Base-by-base conservation (phyloP, 2,329 filamentous ascomycete genomes). In the Dothistroma pini region DNA sequence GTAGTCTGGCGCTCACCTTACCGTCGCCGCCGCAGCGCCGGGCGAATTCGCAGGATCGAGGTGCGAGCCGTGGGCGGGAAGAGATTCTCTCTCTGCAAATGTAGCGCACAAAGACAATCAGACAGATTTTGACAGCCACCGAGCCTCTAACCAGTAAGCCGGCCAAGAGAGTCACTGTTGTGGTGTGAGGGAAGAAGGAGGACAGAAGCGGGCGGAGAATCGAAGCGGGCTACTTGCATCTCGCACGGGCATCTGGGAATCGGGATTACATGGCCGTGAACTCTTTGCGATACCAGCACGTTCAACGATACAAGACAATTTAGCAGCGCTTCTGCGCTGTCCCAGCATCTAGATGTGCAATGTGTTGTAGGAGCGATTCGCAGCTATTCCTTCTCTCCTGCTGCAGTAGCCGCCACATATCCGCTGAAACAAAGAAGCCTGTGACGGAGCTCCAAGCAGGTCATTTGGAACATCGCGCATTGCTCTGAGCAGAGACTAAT, bases 1-100 rank as follows among this genome's bases (percentile, higher is more conserved):
- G 51, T 63, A 59, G 32, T 55, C 47, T 57, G 57, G 57, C 51
- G 34, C 56, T 51, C 55, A 68, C 66, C 70, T 70, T 66, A 64
- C 67, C 67, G 70, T 62, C 68, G 66, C 63, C 48, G 25, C 25
- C 25, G 25, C 54, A 47, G 56, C 54, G 56, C 56, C 57, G 54
- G 21, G 52, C 49, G 49, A 31, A 53, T 35, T 21, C 22, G 35
- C 51, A 44, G 60, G 54, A 50, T 41, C 54, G 31, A 48, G 31
- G 35, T 35, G 38, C 32, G 29, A 48, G 54, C 48, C 25, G 38
- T 21, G 54, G 38, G 19, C 34, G 22, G 14, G 32, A 31, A 25
- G 56, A 51, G 50, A n/a, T 53, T 25, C 54, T 58, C 53, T 38
- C 56, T 55, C 38, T 56, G 62, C 57, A 60, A 54, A 58, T 54